Conservation (phyloP, 805 yeast species). For the Candida fluviatilis region DNA sequence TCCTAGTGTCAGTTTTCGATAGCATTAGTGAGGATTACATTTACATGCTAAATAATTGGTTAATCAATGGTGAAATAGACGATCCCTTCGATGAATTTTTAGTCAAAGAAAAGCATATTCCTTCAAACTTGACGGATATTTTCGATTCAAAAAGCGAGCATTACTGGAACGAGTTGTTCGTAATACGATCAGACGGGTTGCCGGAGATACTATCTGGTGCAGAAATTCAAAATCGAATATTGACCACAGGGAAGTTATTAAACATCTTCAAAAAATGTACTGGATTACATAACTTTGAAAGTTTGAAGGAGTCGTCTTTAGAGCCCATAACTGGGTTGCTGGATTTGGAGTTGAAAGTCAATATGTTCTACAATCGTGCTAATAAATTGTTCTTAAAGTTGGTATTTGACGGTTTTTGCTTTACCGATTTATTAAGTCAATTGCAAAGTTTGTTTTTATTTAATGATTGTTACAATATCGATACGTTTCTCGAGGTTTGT, state of each 20-base stretch:
- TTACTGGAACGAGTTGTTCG: slow-evolving; percentile 72
- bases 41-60: slow-evolving; percentile 73
- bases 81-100: slow-evolving; percentile 85
- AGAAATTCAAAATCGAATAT: slow-evolving; percentile 56
- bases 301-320: slow-evolving; percentile 20
- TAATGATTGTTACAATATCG: slow-evolving; percentile 47
- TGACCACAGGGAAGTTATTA: slow-evolving; percentile 80
- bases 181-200: slow-evolving; percentile 70
- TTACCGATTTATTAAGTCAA: slow-evolving; percentile 42
- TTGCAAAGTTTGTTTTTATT: slow-evolving; percentile 59
- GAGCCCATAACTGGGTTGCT: slow-evolving; percentile 25
- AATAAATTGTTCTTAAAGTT: slow-evolving; percentile 56
- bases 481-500: slow-evolving; percentile 48
- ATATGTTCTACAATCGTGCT: slow-evolving; percentile 62
- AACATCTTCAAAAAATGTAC: slow-evolving; percentile 63
- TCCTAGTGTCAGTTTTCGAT: slow-evolving; percentile 51
- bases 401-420: slow-evolving; percentile 55
- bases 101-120: slow-evolving; percentile 44
- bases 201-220: slow-evolving; percentile 57
- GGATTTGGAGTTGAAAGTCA: slow-evolving; percentile 53
- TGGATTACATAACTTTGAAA: slow-evolving; percentile 40
- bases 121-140: slow-evolving; percentile 18
- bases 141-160: slow-evolving; percentile 47
- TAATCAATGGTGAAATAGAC: slow-evolving; percentile 62
- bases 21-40: slow-evolving; percentile 62